Percentiles rank a stretch among this genome's conserved stretches.
Evolutionary conservation across 169 alveolate genomes (phyloP).

Genomic region (Plasmodium falciparum): DNA sequence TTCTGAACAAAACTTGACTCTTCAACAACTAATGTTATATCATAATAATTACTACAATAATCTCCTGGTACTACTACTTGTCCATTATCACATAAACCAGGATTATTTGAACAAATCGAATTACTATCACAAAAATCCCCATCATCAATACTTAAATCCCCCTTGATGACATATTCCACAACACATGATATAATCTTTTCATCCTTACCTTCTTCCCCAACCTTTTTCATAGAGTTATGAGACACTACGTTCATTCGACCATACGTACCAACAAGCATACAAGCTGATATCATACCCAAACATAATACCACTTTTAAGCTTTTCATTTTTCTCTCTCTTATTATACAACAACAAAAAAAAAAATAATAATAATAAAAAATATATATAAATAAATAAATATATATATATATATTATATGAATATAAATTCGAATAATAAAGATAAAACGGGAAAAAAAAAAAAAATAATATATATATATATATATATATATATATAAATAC

Average conservation of each 20-base stretch:
- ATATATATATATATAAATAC: too few species aligned
- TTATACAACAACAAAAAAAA: constrained; percentile 5
- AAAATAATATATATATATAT: too few species aligned
- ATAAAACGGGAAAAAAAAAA: background rate
- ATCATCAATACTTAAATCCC: constrained; percentile 57
- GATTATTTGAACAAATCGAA: background rate
- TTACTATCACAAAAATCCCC: constrained; percentile 41
- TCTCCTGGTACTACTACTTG: constrained; percentile 12
- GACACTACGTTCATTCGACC: constrained; percentile 27
- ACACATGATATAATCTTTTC: constrained; percentile 46
- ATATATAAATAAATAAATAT: too few species aligned
- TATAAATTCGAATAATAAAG: constrained; percentile 5
- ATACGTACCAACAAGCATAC: background rate
- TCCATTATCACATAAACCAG: constrained; percentile 5
- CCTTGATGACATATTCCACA: constrained; percentile 39
- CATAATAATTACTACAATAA: constrained; percentile 69
- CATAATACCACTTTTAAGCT: background rate
- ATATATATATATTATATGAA: background rate
- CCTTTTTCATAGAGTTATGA: constrained; percentile 20
- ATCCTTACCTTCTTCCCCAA: constrained; percentile 6
- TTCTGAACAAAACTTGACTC: constrained; percentile 58
- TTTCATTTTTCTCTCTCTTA: constrained; percentile 29
- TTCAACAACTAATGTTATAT: constrained; percentile 60
- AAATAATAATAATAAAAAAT: background rate
- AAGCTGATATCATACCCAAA: constrained; percentile 20